These are phyloP conservation scores for Fusarium pseudocircinatum DNA, from an alignment of 2,329 filamentous ascomycete species.

Conservation along the genomic window DNA sequence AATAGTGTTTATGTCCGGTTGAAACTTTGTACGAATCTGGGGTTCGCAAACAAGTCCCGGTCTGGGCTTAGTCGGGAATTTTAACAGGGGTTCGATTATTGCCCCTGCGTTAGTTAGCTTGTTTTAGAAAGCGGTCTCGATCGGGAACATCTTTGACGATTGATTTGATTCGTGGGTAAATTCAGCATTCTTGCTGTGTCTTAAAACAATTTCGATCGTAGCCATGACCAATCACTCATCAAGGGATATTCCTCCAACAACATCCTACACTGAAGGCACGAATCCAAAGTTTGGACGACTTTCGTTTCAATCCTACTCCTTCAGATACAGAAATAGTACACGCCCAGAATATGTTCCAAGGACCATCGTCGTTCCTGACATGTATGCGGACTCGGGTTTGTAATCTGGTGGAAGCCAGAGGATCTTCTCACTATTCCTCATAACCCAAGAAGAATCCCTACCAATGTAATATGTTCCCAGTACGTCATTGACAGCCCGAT, in stretches of 20 bases:
- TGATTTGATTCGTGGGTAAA: background rate
- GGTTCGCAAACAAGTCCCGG: background rate
- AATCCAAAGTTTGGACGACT: too few relatives aligned
- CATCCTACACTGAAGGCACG: too few relatives aligned
- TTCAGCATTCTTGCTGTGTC: background rate
- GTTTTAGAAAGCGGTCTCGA: background rate
- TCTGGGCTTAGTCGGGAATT: background rate
- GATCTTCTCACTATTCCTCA: fast-evolving
- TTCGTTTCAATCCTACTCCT: background rate
- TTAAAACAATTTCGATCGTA: background rate
- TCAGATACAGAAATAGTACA: background rate
- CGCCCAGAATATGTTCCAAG: background rate
- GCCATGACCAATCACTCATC: background rate
- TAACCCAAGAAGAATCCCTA: fast-evolving
- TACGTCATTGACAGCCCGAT: background rate
- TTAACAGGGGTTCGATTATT: background rate
- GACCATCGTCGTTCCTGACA: background rate
- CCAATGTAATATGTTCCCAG: background rate
- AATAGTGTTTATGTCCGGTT: background rate
- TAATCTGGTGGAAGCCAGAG: background rate
- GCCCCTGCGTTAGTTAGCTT: background rate
- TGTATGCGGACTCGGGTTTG: fast-evolving
- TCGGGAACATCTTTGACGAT: background rate
- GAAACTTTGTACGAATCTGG: too few relatives aligned
- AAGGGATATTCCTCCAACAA: background rate